These are phyloP conservation scores for Rhizopogon sp. DNA, from an alignment of 768 basidiomycete genomes.

Conservation along the genomic window DNA sequence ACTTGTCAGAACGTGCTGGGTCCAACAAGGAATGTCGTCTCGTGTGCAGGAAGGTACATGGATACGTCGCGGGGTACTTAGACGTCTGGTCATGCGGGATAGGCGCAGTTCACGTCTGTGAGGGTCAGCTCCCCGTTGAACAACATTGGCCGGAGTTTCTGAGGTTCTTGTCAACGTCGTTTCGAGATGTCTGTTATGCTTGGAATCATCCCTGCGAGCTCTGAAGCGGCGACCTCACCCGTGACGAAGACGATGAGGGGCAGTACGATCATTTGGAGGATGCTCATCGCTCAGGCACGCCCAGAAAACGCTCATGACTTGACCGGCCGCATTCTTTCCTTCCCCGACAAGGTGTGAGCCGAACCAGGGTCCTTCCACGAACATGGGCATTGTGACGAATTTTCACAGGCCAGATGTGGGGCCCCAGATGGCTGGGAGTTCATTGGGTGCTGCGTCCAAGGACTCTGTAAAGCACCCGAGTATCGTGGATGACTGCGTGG, in stretches of 20 bases:
- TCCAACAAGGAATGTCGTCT: slow-evolving; percentile 79
- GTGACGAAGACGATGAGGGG: slow-evolving; percentile 44
- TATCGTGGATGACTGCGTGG: slow-evolving; percentile 58
- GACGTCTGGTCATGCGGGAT: slow-evolving; percentile 44
- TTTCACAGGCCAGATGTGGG: slow-evolving; percentile 61
- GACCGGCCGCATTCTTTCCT: slow-evolving; percentile 61
- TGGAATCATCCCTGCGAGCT: slow-evolving; percentile 17
- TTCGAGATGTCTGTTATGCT: slow-evolving; percentile 7
- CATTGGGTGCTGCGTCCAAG: slow-evolving; percentile 42
- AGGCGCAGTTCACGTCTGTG: too few relatives aligned
- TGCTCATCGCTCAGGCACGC: slow-evolving; percentile 86
- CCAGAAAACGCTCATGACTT: slow-evolving; percentile 98
- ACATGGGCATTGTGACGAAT: slow-evolving; percentile 87
- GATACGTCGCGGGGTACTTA: slow-evolving; percentile 54
- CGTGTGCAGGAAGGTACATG: slow-evolving; percentile 65
- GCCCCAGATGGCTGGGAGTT: slow-evolving; percentile 75
- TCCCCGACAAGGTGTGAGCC: too few relatives aligned
- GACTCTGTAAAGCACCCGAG: slow-evolving; percentile 41
- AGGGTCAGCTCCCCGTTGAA: slow-evolving; percentile 72
- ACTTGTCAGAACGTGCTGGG: slow-evolving; percentile 77
- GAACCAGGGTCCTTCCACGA: slow-evolving; percentile 96
- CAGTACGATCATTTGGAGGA: slow-evolving; percentile 84
- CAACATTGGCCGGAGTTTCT: slow-evolving; percentile 57
- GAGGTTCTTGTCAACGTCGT: slow-evolving; percentile 28
- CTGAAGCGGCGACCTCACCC: slow-evolving; percentile 52